These are phyloP conservation scores for Cyberlindnera saturnus DNA, from an alignment of 805 yeast genomes.

Conservation along the genomic window DNA sequence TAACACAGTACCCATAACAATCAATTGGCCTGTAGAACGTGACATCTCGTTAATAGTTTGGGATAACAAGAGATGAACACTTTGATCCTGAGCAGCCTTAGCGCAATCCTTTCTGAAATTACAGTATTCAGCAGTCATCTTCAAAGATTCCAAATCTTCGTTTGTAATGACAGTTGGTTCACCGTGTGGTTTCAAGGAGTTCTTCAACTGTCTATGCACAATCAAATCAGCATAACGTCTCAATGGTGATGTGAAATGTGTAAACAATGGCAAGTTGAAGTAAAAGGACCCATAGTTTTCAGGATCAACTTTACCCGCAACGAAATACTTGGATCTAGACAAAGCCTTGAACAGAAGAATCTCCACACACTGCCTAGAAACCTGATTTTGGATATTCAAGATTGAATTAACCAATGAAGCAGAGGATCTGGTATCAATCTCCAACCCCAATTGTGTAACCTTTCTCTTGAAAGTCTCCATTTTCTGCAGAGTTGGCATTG, in stretches of 20 bases:
- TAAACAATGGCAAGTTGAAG: conserved; percentile 76
- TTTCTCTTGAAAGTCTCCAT: conserved; percentile 73
- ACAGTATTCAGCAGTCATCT: conserved; percentile 85
- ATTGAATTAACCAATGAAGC: conserved; percentile 69
- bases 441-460: conserved; percentile 57
- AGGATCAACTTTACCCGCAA: conserved; percentile 83
- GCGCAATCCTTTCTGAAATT: conserved; percentile 95
- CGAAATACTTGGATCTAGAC: conserved; percentile 78
- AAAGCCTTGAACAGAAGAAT: conserved; percentile 75
- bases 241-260: conserved; percentile 91
- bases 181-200: conserved; percentile 34
- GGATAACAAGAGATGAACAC: conserved; percentile 77
- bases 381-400: conserved; percentile 52
- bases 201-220: conserved; percentile 87
- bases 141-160: conserved; percentile 64
- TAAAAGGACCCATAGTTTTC: conserved; percentile 75
- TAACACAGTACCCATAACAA: conserved; percentile 79
- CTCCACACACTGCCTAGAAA: conserved; percentile 67
- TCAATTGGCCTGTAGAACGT: conserved; percentile 68
- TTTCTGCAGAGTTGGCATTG: conserved; percentile 75
- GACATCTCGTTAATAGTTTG: conserved; percentile 77
- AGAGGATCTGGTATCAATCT: conserved; percentile 69
- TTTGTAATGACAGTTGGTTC: neutral
- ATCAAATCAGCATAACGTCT: conserved; percentile 88
- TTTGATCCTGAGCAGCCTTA: conserved; percentile 88